These are phyloP conservation scores for Suhomyces sp. DNA, from an alignment of 805 yeast species.

Conservation along the genomic window DNA sequence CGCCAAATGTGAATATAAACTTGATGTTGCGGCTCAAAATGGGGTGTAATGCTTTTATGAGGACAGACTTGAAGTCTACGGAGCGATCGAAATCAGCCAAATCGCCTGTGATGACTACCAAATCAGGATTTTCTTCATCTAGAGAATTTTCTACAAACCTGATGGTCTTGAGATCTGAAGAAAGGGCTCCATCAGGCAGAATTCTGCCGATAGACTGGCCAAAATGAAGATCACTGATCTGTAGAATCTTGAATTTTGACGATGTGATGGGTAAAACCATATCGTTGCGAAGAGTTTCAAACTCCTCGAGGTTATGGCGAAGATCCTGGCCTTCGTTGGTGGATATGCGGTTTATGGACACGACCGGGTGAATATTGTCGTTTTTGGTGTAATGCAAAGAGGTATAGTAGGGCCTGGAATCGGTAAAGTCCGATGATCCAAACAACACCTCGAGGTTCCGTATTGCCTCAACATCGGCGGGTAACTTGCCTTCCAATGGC, in stretches of 20 bases:
- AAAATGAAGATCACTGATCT: slow-evolving; percentile 40
- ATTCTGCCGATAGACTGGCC: slow-evolving; percentile 29
- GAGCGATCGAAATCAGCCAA: slow-evolving; percentile 28
- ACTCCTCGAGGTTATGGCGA: not conserved
- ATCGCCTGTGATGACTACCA: slow-evolving; percentile 42
- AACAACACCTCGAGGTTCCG: slow-evolving; percentile 28
- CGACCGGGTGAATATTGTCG: slow-evolving; percentile 7
- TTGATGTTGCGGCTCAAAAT: slow-evolving; percentile 29
- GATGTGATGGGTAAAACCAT: not conserved
- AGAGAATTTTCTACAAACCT: slow-evolving; percentile 27
- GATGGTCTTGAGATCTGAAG: slow-evolving; percentile 29
- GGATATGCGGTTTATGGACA: slow-evolving; percentile 19
- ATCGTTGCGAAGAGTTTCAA: slow-evolving; percentile 1
- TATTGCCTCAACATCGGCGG: slow-evolving; percentile 10
- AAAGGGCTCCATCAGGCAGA: slow-evolving; percentile 17
- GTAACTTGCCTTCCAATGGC: slow-evolving; percentile 5
- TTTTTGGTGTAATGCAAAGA: slow-evolving; percentile 5
- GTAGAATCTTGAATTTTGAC: slow-evolving; percentile 31
- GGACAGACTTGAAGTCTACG: slow-evolving; percentile 26
- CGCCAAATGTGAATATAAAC: slow-evolving; percentile 40
- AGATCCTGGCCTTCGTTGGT: slow-evolving; percentile 2
- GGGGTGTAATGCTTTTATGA: slow-evolving; percentile 32
- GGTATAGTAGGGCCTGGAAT: slow-evolving; percentile 23
- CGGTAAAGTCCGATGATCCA: slow-evolving; percentile 30
- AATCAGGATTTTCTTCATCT: slow-evolving; percentile 28